Evolutionary conservation across 345 rosid genomes (phyloP), one percentile per base, ranked within the genome.

Genomic region (Trapa bicornis): DNA sequence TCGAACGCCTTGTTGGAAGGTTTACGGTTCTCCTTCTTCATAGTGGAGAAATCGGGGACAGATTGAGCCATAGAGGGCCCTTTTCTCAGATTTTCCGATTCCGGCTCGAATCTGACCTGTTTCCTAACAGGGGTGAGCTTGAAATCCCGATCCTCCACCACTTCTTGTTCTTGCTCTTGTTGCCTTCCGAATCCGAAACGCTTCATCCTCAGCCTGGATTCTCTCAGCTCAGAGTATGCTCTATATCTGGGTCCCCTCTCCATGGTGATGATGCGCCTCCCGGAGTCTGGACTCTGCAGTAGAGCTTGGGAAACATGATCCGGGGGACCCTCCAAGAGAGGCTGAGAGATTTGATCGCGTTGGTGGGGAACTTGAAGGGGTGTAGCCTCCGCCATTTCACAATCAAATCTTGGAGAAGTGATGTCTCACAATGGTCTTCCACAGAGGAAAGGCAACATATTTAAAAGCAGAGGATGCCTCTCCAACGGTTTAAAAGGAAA

Each of bases 181-280:
- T 57, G 72, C 29, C 29, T 22, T 22, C 29, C 29, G 29, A 22
- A 22, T 73, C 76, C 64, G 1, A 42, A 9, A 13, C 58, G 80
- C 78, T 72, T 88, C 75, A 74, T 60, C 17, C 80, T 79, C 42
- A 93, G 84, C 75, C 74, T 87, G 0, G 84, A 80, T 68, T 93
- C 98, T 38, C 98, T 71, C 29, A 93, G 68, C 64, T 82, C 75
- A 6, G 96, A 84, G 74, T 93, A 93, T 15, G 84, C 94, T 17
- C 74, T 39, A 68, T 93, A 93, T 61, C 86, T 81, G 3, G 98
- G 92, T 22, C 98, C 98, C 78, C 98, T 83, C 76, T 85, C 94
- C 85, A 88, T 74, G 74, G 61, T 50, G 60, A 66, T 80, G 67
- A 68, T 53, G n/a, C 29, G 38, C 52, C 61, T 36, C 62, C 38